These are phyloP conservation scores for Trichoderma atrobrunneum DNA, from an alignment of 2,329 filamentous ascomycete species.

Conservation along the genomic window DNA sequence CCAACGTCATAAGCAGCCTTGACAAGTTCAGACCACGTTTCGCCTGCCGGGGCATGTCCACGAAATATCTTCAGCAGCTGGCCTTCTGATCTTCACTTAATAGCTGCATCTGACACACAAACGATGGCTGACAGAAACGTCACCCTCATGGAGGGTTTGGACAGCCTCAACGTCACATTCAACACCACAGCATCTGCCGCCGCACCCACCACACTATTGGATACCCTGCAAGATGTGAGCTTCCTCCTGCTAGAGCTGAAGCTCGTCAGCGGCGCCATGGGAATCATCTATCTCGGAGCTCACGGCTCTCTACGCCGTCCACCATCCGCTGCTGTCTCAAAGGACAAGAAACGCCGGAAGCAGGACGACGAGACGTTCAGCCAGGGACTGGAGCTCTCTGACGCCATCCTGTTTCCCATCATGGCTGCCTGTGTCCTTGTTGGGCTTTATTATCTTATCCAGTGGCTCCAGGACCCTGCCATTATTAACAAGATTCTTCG, in stretches of 20 bases:
- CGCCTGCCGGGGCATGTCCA: not conserved
- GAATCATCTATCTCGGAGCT: constrained; percentile 80
- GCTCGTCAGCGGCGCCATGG: constrained; percentile 64
- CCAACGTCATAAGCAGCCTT: constrained; percentile 3
- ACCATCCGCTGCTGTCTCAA: constrained; percentile 67
- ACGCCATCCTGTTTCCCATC: constrained; percentile 82
- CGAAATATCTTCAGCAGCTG: not conserved
- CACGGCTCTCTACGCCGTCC: constrained; percentile 84
- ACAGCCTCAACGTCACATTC: constrained; percentile 32
- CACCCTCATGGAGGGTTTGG: constrained; percentile 26
- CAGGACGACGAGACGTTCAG: constrained; percentile 49
- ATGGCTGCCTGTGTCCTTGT: constrained; percentile 70
- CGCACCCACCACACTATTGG: constrained; percentile 28
- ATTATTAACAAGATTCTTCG: constrained; percentile 80
- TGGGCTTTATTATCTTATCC: constrained; percentile 82
- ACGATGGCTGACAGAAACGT: constrained; percentile 26
- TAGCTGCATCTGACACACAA: not conserved
- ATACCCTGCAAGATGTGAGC: constrained; percentile 36
- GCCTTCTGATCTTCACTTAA: not conserved
- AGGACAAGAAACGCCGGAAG: constrained; percentile 45
- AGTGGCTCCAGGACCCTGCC: constrained; percentile 78
- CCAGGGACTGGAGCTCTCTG: constrained; percentile 60
- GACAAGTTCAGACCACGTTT: constrained; percentile 20
- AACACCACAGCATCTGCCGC: constrained; percentile 22
- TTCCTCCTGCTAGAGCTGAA: constrained; percentile 47